phyloP scores from a whole-genome alignment of 1,139 yeast genomes.

The Sugiyamaella castrensis region DNA sequence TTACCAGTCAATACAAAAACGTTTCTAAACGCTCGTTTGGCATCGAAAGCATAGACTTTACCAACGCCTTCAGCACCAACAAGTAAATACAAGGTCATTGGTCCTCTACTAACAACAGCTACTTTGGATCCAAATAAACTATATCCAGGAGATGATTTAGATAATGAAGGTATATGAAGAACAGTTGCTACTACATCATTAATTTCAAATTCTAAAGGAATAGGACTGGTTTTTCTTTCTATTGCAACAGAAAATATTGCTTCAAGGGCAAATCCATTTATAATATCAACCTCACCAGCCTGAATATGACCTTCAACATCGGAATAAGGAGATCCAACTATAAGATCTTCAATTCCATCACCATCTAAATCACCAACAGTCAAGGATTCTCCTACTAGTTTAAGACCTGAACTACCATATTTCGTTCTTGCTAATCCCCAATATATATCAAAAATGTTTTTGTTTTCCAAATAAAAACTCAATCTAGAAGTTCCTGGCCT shows the following conservation, averaged over 20 bases:
- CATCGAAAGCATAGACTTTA: slow-evolving; percentile 31
- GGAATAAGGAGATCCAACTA: slow-evolving; percentile 45
- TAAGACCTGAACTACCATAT: slow-evolving; percentile 43
- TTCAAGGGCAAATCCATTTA: slow-evolving; percentile 38
- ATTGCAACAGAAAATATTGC: slow-evolving; percentile 37
- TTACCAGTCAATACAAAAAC: slow-evolving; percentile 20
- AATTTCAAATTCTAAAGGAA: slow-evolving; percentile 15
- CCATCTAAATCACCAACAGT: slow-evolving; percentile 37
- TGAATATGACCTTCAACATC: slow-evolving; percentile 38
- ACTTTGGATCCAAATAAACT: slow-evolving; percentile 31
- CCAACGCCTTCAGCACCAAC: slow-evolving; percentile 35
- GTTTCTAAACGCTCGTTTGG: slow-evolving; percentile 15
- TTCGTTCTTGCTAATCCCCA: slow-evolving; percentile 24
- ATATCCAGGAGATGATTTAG: slow-evolving; percentile 18
- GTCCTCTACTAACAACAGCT: slow-evolving; percentile 18
- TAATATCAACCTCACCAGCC: slow-evolving; percentile 42
- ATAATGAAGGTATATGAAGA: slow-evolving; percentile 11
- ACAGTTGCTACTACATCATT: slow-evolving; percentile 31
- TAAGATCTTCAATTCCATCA: slow-evolving; percentile 43
- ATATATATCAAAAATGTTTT: slow-evolving; percentile 23
- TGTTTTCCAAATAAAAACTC: slow-evolving; percentile 31
- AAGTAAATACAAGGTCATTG: slow-evolving; percentile 18
- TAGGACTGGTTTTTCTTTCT: slow-evolving; percentile 9
- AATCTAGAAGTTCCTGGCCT: slow-evolving; percentile 38
- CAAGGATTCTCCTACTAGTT: slow-evolving; percentile 38